Base-by-base conservation (phyloP, 495 filamentous ascomycete genomes). In the Lindgomyces ingoldianus region DNA sequence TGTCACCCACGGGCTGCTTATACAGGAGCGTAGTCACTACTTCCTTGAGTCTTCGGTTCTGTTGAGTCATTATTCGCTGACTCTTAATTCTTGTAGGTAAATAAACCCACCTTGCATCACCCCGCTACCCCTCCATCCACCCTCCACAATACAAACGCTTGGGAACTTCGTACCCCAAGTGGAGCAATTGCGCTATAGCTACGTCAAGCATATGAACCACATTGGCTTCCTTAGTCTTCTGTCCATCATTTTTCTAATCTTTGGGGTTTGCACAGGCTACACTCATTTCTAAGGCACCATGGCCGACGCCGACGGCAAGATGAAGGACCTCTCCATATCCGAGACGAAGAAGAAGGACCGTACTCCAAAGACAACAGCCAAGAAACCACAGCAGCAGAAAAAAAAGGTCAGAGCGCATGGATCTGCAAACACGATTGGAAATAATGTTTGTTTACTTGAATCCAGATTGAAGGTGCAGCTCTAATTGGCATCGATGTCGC, bases 401-500 rank as follows among this genome's bases (percentile, higher is more conserved):
- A 66, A 70, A 59, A 70, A 66, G 62, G 54, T 64, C 26, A 12
- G 52, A 36, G 12, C 26, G 8, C 44, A 30, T 3, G 18, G 11
- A 30, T 29, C 1, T 16, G 18, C 4, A n/a, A 47, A 47, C 19
- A 8, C 22, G 29, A 8, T 27, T 30, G 26, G 49, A 24, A 33
- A 16, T 8, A 4, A 16, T 24, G 12, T 45, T 19, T 19, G 25
- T 48, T 54, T 1, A 27, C 48, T 3, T 30, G 53, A 29, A 46
- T 22, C 14, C 42, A 41, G 21, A 41, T 60, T 55, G 25, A 65
- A 25, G 25, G 41, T 19, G 29, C 24, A 84, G 73, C 14, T 4
- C 44, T 96, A 64, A 96, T 95, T 70, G 91, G 93, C 69, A 96
- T 97, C 65, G 91, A 91, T 65, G 83, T 87, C 19, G 77, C 80